Evolutionary conservation across 2,329 filamentous ascomycete genomes (phyloP).

Genomic region (Salinomyces thailandicus): DNA sequence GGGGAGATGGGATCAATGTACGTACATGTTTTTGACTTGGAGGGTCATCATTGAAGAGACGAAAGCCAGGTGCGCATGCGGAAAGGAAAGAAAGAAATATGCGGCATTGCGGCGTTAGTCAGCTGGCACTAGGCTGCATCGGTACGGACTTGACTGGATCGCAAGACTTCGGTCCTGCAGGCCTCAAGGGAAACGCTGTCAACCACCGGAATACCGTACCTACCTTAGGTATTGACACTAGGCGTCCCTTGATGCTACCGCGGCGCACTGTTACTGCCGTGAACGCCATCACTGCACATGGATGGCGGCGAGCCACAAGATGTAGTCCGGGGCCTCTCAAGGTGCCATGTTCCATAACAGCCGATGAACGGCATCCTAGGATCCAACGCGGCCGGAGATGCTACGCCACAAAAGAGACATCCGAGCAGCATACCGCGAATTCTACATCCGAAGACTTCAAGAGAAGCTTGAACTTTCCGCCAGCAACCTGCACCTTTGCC

Average conservation of each 20-base stretch:
- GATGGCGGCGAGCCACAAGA: not conserved
- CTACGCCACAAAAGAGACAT: not conserved
- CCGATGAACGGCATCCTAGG: not conserved
- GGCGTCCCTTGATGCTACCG: not conserved
- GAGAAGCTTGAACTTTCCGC: slow-evolving; percentile 33
- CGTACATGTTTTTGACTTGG: slow-evolving; percentile 98
- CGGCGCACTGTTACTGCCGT: not conserved
- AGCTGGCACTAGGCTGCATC: too few relatives aligned
- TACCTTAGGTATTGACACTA: too few relatives aligned
- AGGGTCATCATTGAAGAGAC: slow-evolving; percentile 70
- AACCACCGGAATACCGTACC: too few relatives aligned
- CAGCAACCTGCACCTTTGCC: slow-evolving; percentile 31
- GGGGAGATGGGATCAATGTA: slow-evolving; percentile 22
- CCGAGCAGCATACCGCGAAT: not conserved
- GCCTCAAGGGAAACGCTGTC: not conserved
- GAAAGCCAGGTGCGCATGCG: slow-evolving; percentile 25
- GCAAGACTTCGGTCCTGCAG: not conserved
- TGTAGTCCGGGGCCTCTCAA: not conserved
- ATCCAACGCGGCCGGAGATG: not conserved
- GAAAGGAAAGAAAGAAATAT: not conserved
- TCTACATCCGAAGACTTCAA: slow-evolving; percentile 20
- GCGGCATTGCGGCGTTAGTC: too few relatives aligned
- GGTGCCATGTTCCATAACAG: not conserved
- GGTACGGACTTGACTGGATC: too few relatives aligned
- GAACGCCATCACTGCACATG: not conserved